Evolutionary conservation across 805 yeast species (phyloP), one percentile per base, ranked within the genome.

Genomic region (Priceomyces melissophilus): DNA sequence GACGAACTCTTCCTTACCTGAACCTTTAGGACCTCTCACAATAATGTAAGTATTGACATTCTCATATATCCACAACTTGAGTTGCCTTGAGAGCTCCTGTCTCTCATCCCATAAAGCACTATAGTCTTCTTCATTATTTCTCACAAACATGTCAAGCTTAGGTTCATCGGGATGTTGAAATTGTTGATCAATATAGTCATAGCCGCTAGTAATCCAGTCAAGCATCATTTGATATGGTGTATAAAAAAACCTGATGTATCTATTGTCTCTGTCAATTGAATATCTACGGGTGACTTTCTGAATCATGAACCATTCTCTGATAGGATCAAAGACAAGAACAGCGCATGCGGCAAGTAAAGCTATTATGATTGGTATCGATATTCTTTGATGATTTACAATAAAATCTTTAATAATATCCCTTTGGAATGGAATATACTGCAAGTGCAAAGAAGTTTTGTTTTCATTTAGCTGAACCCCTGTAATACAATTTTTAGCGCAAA

Each of bases 21-120:
- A 81, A 4, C 99, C 99, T 48, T 87, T 76, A 4, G 99, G 98
- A 10, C 99, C 99, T 46, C 82, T 79, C 2, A 93, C 81, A 3
- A 93, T 79, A 17, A 91, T 89, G 57, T 89, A 93, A 1, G 97
- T 87, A 58, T 85, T 83, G n/a, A 82, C 81, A 46, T 89, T 90
- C 59, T 93, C 99, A 43, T 80, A 81, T 4, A 93, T 67, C 93
- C 95, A 86, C 49, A 85, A 67, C 48, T 74, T 76, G 41, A 93
- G 55, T 47, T 84, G 87, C 42, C 81, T 79, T 1, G 84, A 79
- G 45, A 78, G 76, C 39, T 81, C 84, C 30, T 69, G 60, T 32
- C 96, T 69, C 52, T 89, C 95, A 28, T 75, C 73, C 95, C 95
- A 84, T 17, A 84, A 54, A 37, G 66, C 61, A 42, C 61, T 58